Evolutionary conservation across 2,329 filamentous ascomycete species (phyloP).

Genomic region (Hymenoscyphus scutula): DNA sequence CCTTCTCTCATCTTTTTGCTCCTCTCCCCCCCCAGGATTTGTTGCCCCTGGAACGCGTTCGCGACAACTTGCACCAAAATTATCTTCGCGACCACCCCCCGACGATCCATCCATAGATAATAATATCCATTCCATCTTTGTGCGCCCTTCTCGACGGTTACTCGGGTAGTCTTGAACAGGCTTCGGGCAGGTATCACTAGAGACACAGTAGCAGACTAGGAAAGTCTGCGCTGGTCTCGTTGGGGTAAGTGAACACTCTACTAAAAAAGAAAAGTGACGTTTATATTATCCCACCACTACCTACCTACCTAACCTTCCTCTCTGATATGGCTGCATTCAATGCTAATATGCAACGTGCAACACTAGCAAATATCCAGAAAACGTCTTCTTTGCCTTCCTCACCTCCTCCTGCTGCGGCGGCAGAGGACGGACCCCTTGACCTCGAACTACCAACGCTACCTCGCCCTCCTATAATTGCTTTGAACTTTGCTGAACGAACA

Average conservation of each 20-base stretch:
- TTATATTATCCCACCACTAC: not conserved
- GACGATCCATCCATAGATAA: not conserved
- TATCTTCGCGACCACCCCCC: not conserved
- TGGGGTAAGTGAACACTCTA: constrained; percentile 25
- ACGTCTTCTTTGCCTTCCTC: constrained; percentile 41
- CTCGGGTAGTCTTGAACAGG: no score
- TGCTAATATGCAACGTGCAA: constrained; percentile 21
- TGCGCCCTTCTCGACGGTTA: constrained; percentile 16
- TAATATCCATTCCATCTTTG: not conserved
- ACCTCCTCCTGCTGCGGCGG: constrained; percentile 57
- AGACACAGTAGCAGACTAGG: constrained; percentile 58
- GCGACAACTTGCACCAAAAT: not conserved
- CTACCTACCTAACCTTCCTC: not conserved
- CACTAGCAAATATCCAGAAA: constrained; percentile 30
- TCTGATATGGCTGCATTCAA: constrained; percentile 1
- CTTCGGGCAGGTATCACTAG: no score
- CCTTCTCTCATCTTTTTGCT: no score
- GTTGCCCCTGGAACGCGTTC: constrained; percentile 1
- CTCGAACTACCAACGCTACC: not conserved
- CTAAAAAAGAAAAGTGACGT: not conserved
- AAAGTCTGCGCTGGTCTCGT: constrained; percentile 61
- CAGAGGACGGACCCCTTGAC: constrained; percentile 52
- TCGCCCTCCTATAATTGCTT: not conserved
- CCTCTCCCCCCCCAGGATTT: no score
- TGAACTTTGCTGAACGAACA: constrained; percentile 5